Evolutionary conservation across 2,329 filamentous ascomycete species (phyloP).

Genomic region (Stachybotrys chartarum): DNA sequence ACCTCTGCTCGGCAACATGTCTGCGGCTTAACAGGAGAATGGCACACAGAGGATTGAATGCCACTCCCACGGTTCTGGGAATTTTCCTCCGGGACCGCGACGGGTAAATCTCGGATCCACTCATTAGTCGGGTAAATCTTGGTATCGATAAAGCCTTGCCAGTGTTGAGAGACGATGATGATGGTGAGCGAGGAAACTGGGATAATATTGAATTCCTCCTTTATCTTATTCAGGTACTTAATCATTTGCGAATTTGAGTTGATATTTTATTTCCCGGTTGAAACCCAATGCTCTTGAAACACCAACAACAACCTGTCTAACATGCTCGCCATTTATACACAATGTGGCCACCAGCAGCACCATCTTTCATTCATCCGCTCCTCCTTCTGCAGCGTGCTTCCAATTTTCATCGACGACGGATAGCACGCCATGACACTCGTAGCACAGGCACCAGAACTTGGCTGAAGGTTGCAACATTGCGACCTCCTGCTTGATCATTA

Average conservation of each 20-base stretch:
- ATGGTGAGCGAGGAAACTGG: not conserved
- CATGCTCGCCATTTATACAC: not conserved
- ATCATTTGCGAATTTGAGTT: not conserved
- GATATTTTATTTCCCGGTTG: not conserved
- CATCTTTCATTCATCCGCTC: not conserved
- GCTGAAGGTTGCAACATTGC: not conserved
- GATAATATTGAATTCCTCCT: too few species aligned
- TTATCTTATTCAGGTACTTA: too few species aligned
- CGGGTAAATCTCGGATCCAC: slow-evolving; percentile 28
- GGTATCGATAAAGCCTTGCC: too few species aligned
- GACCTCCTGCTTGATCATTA: not conserved
- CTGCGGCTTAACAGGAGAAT: slow-evolving; percentile 17
- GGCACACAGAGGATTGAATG: slow-evolving; percentile 2
- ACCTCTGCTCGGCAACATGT: slow-evolving; percentile 39
- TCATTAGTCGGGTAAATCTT: not conserved
- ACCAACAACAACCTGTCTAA: not conserved
- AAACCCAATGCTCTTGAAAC: not conserved
- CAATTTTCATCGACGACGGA: not conserved
- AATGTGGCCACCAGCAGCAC: not conserved
- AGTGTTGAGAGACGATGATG: not conserved
- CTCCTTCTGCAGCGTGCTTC: not conserved
- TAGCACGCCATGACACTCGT: not conserved
- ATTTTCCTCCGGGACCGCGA: slow-evolving; percentile 7
- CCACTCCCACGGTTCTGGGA: not conserved
- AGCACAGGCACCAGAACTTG: not conserved